phyloP scores from a whole-genome alignment of 129 eudicot genomes.

The Glebionis coronaria region DNA sequence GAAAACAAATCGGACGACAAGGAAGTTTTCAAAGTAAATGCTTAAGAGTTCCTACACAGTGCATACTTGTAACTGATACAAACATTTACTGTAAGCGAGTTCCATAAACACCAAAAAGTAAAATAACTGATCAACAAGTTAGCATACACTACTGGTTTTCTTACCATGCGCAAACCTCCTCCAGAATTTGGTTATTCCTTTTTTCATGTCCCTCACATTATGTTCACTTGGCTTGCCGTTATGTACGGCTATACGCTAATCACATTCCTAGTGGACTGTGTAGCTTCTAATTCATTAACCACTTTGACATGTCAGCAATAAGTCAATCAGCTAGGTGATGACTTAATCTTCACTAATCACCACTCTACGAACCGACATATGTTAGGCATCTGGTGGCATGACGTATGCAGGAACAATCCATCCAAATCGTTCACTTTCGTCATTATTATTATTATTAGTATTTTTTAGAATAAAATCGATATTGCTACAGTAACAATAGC shows the following conservation, averaged over 20 bases:
- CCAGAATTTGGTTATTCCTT: slow-evolving; percentile 47
- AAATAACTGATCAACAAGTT: slow-evolving; percentile 4
- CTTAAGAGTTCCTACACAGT: no score
- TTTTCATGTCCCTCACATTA: slow-evolving; percentile 23
- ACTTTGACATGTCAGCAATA: slow-evolving; percentile 46
- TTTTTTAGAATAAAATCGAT: no score
- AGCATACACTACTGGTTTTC: slow-evolving; percentile 66
- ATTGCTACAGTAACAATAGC: no score
- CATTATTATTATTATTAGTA: no score
- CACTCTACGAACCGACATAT: slow-evolving; percentile 52
- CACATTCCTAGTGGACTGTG: slow-evolving; percentile 16
- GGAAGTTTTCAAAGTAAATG: no score
- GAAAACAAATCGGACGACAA: no score
- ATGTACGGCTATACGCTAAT: not conserved
- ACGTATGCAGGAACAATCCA: slow-evolving; percentile 85
- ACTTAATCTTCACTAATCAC: slow-evolving; percentile 82
- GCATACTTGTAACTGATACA: no score
- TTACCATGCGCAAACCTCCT: slow-evolving; percentile 42
- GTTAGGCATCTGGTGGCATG: slow-evolving; percentile 76
- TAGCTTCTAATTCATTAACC: slow-evolving; percentile 48
- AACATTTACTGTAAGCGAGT: no score
- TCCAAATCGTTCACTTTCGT: slow-evolving; percentile 57
- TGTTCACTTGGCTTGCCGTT: slow-evolving; percentile 17
- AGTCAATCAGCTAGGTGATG: slow-evolving; percentile 66
- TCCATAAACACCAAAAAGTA: not conserved